These are phyloP conservation scores for Pseudopediastrum boryanum DNA, from an alignment of 139 green algal species.

Conservation along the genomic window DNA sequence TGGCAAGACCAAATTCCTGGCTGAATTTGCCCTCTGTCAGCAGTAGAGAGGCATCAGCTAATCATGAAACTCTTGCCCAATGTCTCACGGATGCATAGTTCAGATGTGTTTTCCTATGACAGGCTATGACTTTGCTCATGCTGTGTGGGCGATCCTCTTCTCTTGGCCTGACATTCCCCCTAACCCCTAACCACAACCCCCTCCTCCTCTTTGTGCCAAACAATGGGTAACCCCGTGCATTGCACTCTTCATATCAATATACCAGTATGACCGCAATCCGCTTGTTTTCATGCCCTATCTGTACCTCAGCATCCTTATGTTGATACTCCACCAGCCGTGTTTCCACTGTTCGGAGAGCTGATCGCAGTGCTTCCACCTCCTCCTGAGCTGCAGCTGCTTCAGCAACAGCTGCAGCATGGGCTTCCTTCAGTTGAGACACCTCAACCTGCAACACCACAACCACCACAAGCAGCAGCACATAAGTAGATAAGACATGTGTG, in stretches of 20 bases:
- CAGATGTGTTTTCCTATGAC: too few relatives aligned
- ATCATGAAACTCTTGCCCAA: too few relatives aligned
- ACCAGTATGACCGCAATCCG: background rate
- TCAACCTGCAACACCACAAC: constrained; percentile 19
- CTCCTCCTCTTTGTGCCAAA: background rate
- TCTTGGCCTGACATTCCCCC: background rate
- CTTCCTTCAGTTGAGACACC: constrained; percentile 4
- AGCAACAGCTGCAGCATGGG: background rate
- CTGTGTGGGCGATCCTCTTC: background rate
- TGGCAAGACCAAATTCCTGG: too few relatives aligned
- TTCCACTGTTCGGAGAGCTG: constrained; percentile 45
- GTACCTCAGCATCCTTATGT: constrained; percentile 54
- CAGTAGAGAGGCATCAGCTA: too few relatives aligned
- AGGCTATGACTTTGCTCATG: background rate
- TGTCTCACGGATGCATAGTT: too few relatives aligned
- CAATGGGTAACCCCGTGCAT: background rate
- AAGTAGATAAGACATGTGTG: too few relatives aligned
- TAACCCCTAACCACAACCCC: background rate
- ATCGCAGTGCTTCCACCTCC: constrained; percentile 44
- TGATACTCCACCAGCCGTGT: constrained; percentile 57
- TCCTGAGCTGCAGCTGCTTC: constrained; percentile 7
- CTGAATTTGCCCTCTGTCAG: too few relatives aligned
- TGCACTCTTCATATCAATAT: background rate
- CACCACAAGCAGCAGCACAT: too few relatives aligned
- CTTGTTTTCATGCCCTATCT: background rate